Conservation (phyloP, 805 yeast genomes). For the Metschnikowia arizonensis region DNA sequence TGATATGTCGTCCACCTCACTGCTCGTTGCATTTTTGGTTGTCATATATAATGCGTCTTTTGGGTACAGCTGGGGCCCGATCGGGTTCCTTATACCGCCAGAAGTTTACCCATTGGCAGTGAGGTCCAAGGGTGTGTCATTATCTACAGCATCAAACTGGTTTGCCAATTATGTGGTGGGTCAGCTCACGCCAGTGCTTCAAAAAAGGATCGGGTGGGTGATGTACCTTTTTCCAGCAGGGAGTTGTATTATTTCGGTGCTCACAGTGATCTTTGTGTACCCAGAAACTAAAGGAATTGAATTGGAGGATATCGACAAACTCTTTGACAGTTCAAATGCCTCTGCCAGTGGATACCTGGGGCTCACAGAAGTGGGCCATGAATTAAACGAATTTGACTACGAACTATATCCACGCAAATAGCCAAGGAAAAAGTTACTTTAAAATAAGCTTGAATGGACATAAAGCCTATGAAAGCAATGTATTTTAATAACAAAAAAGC, state of each 20-base stretch:
- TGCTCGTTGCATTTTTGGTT: constrained; percentile 38
- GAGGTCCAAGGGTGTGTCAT: constrained; percentile 41
- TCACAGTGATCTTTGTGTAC: constrained; percentile 33
- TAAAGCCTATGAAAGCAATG: neutral
- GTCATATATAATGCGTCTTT: constrained; percentile 41
- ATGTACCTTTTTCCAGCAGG: constrained; percentile 39
- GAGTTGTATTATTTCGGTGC: constrained; percentile 33
- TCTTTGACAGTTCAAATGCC: constrained; percentile 28
- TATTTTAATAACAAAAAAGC: neutral
- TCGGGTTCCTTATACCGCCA: constrained; percentile 42
- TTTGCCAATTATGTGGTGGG: constrained; percentile 44
- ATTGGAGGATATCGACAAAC: constrained; percentile 38
- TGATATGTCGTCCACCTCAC: constrained; percentile 32
- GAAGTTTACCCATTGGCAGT: constrained; percentile 43
- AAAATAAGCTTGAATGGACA: neutral
- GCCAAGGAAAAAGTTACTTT: neutral
- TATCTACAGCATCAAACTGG: constrained; percentile 45
- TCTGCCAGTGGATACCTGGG: constrained; percentile 15
- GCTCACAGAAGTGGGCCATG: constrained; percentile 16
- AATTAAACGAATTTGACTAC: constrained; percentile 25
- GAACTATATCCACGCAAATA: constrained; percentile 9
- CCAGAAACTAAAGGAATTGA: constrained; percentile 46
- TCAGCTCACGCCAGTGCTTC: constrained; percentile 41
- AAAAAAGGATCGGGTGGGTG: constrained; percentile 38
- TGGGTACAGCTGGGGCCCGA: constrained; percentile 47